These are phyloP conservation scores for Schoenoplectus tabernaemontani DNA, from an alignment of 202 grass and related monocot genomes.

Conservation along the genomic window DNA sequence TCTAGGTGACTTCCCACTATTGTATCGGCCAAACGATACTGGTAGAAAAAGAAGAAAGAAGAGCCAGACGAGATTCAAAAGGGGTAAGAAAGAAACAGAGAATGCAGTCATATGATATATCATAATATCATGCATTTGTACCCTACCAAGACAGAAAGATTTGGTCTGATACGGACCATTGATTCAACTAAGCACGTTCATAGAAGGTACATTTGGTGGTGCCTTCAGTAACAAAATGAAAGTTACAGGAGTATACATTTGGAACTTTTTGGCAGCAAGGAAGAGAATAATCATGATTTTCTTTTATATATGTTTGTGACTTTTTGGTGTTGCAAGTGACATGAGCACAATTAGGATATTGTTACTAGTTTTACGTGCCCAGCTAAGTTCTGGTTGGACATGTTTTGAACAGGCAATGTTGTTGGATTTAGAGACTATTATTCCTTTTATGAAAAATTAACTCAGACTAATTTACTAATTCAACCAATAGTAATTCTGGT, in stretches of 20 bases:
- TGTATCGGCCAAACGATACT: not conserved
- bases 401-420: not conserved
- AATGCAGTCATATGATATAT: constrained; percentile 5
- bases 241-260: not conserved
- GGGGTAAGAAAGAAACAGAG: not conserved
- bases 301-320: not conserved
- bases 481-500: not conserved
- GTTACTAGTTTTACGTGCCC: not conserved
- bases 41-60: not conserved
- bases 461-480: not conserved
- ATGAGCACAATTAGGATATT: not conserved
- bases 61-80: constrained; percentile 13
- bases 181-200: constrained; percentile 10
- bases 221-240: not conserved
- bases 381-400: not conserved
- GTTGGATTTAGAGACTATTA: not conserved
- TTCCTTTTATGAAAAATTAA: not conserved
- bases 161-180: constrained; percentile 17
- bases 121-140: not conserved
- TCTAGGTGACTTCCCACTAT: not conserved
- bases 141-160: constrained; percentile 12
- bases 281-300: not conserved
- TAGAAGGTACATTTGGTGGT: not conserved
- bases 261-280: not conserved
- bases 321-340: not conserved